These are phyloP conservation scores for Xylariaceae sp. DNA, from an alignment of 2,329 filamentous ascomycete genomes.

Conservation along the genomic window DNA sequence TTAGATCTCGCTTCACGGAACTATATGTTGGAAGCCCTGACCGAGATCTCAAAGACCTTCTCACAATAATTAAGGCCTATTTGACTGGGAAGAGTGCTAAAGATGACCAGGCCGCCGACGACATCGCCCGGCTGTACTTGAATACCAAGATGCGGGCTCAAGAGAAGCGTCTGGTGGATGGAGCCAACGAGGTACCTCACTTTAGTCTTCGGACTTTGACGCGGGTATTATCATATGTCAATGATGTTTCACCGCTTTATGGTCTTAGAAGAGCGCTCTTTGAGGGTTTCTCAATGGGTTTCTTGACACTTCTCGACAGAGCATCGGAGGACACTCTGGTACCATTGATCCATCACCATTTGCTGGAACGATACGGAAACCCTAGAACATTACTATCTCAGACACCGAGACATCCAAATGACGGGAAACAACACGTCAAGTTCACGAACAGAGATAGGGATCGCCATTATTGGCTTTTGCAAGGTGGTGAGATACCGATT, in stretches of 20 bases:
- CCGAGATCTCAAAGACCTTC: constrained; percentile 77
- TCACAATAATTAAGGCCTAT: constrained; percentile 86
- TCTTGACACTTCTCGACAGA: constrained; percentile 81
- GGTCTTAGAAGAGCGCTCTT: constrained; percentile 82
- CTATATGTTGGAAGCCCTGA: constrained; percentile 92
- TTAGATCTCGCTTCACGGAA: constrained; percentile 91
- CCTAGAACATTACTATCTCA: constrained; percentile 72
- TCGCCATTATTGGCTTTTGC: constrained; percentile 85
- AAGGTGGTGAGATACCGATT: constrained; percentile 64
- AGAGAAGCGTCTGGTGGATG: constrained; percentile 84
- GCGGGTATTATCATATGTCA: constrained; percentile 82
- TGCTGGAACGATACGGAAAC: constrained; percentile 70
- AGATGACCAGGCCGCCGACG: constrained; percentile 70
- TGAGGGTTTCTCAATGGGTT: constrained; percentile 98
- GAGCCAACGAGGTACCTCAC: constrained; percentile 92
- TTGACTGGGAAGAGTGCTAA: constrained; percentile 69
- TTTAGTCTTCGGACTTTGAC: constrained; percentile 95
- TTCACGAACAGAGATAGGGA: constrained; percentile 65
- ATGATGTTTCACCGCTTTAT: constrained; percentile 79
- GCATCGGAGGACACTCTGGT: constrained; percentile 77
- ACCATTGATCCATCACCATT: constrained; percentile 75
- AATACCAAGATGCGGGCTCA: constrained; percentile 80
- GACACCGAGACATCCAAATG: constrained; percentile 71
- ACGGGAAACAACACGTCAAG: constrained; percentile 75
- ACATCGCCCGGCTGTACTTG: constrained; percentile 84